A percentile compares a stretch with the other conserved stretches of the same genome.
Evolutionary conservation across 164 flowering plant genomes (phyloP).

Genomic region (Berberis vulgaris): DNA sequence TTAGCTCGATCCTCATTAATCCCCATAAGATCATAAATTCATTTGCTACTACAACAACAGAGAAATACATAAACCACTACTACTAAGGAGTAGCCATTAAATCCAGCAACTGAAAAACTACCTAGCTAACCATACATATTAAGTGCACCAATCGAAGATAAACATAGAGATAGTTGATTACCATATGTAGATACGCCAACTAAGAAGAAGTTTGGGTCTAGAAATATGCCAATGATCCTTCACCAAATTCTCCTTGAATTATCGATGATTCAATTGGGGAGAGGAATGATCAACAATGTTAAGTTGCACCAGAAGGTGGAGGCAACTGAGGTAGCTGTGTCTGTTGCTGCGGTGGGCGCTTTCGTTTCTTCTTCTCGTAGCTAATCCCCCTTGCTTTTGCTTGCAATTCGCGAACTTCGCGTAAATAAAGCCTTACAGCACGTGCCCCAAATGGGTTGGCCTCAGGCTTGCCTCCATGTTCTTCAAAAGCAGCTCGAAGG

Average conservation of each 20-base stretch:
- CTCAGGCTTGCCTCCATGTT: slow-evolving; percentile 65
- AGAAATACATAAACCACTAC: background rate
- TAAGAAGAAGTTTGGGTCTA: too few relatives aligned
- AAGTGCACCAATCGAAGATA: too few relatives aligned
- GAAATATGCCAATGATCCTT: too few relatives aligned
- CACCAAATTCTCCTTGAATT: background rate
- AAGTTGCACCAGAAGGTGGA: slow-evolving; percentile 18
- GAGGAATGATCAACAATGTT: background rate
- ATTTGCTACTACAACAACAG: background rate
- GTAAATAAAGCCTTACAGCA: slow-evolving; percentile 61
- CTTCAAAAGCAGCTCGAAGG: slow-evolving; percentile 3
- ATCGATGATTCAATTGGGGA: background rate
- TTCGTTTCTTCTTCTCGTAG: slow-evolving; percentile 75
- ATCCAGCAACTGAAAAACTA: background rate
- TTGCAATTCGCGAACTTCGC: slow-evolving; percentile 69
- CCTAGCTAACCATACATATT: too few relatives aligned
- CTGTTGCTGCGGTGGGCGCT: slow-evolving; percentile 30
- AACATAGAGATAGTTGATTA: too few relatives aligned
- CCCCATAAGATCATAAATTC: background rate
- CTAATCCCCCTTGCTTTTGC: slow-evolving; percentile 72
- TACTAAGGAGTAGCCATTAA: slow-evolving; percentile 8
- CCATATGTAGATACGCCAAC: too few relatives aligned
- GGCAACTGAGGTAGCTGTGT: background rate
- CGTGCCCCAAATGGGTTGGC: slow-evolving; percentile 70
- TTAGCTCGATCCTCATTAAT: slow-evolving; percentile 4